Evolutionary conservation across 768 basidiomycete genomes (phyloP).

Genomic region (Lentinula sp.): DNA sequence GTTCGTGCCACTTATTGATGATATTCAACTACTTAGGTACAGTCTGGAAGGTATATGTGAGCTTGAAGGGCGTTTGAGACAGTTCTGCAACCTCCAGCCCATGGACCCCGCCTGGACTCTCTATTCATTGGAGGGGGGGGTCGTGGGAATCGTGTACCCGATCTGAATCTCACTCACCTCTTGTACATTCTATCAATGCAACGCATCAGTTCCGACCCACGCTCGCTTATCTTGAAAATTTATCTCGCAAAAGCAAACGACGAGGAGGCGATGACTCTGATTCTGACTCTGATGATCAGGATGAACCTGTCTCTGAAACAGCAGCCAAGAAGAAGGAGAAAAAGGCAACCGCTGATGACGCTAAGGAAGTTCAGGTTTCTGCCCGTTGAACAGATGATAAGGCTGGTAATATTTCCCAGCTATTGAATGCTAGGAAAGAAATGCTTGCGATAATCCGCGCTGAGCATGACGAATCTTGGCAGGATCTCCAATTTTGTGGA

Average conservation of each 20-base stretch:
- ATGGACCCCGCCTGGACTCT: too few relatives aligned
- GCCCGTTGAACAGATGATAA: constrained; percentile 68
- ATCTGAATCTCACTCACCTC: too few relatives aligned
- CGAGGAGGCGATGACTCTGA: constrained; percentile 46
- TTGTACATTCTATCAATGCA: constrained; percentile 73
- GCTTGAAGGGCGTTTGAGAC: too few relatives aligned
- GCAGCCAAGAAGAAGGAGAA: constrained; percentile 49
- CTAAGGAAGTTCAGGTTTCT: constrained; percentile 73
- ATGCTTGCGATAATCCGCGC: constrained; percentile 67
- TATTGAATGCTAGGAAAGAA: constrained; percentile 68
- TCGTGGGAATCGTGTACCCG: too few relatives aligned
- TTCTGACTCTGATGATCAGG: constrained; percentile 74
- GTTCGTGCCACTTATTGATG: too few relatives aligned
- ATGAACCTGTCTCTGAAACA: constrained; percentile 46
- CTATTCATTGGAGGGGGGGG: too few relatives aligned
- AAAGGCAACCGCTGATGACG: constrained; percentile 50
- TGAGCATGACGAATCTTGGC: constrained; percentile 79
- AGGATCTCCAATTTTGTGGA: constrained; percentile 60
- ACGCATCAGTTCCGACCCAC: constrained; percentile 81
- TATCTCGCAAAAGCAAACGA: constrained; percentile 58
- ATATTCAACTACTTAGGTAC: too few relatives aligned
- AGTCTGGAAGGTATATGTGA: too few relatives aligned
- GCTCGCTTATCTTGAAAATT: constrained; percentile 71
- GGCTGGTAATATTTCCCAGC: constrained; percentile 32
- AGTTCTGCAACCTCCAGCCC: too few relatives aligned